Evolutionary conservation across 2,329 filamentous ascomycete genomes (phyloP).

Genomic region (Phialemoniopsis sp.): DNA sequence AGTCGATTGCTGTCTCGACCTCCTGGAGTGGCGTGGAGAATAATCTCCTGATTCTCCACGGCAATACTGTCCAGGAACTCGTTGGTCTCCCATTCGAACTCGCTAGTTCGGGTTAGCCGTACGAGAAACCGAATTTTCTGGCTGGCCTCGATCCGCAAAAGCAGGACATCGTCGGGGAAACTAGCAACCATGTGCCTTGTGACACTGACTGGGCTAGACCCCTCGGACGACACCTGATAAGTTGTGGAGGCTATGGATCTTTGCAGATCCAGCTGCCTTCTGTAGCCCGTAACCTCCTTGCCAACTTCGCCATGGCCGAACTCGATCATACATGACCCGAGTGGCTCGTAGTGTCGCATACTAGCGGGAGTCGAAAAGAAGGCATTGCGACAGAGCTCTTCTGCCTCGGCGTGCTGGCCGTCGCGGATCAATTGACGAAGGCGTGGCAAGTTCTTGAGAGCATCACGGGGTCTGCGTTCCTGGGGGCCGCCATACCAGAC

Average conservation of each 20-base stretch:
- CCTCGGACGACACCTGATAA: background rate
- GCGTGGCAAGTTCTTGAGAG: conserved; percentile 26
- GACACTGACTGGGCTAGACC: conserved; percentile 2
- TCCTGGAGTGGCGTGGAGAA: conserved; percentile 30
- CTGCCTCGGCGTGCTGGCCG: conserved; percentile 32
- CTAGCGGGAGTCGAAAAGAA: conserved; percentile 40
- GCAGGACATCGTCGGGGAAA: conserved; percentile 9
- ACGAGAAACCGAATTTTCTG: conserved; percentile 13
- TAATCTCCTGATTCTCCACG: conserved; percentile 18
- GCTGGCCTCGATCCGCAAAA: conserved; percentile 11
- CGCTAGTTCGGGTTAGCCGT: conserved; percentile 30
- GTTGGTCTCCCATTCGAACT: conserved; percentile 36
- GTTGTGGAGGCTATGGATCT: conserved; percentile 6
- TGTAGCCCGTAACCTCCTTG: conserved; percentile 7
- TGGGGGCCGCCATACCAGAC: conserved; percentile 41
- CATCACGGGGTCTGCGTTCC: conserved; percentile 33
- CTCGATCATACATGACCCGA: conserved; percentile 30
- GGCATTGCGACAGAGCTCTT: conserved; percentile 29
- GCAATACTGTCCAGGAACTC: conserved; percentile 34
- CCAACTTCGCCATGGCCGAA: conserved; percentile 24
- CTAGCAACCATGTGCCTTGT: conserved; percentile 12
- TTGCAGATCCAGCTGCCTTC: conserved; percentile 11
- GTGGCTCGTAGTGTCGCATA: conserved; percentile 41
- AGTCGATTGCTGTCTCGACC: conserved; percentile 25
- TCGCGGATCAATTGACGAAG: conserved; percentile 34